These are phyloP conservation scores for Agrostemma githago DNA, from an alignment of 148 eudicot species.

Conservation along the genomic window DNA sequence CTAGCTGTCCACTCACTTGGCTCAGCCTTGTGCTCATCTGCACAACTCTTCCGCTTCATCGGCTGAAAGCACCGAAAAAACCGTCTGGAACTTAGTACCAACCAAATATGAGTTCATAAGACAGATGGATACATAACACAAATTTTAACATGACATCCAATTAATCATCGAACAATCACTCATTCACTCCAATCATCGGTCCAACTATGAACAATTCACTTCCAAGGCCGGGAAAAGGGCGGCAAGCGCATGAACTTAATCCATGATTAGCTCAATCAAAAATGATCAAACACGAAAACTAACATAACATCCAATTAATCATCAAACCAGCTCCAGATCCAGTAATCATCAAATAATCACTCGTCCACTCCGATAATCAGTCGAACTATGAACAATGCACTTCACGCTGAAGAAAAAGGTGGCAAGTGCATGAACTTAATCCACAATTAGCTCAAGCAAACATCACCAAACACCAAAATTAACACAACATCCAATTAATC, in stretches of 20 bases:
- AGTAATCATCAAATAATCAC: background rate
- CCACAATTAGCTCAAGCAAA: background rate
- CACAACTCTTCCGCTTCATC: conserved; percentile 62
- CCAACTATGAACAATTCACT: background rate
- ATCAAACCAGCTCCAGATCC: too few species aligned
- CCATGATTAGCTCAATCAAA: background rate
- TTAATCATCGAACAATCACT: background rate
- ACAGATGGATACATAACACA: background rate
- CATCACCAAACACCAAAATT: background rate
- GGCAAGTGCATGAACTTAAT: background rate
- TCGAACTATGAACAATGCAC: background rate
- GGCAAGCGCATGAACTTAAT: background rate
- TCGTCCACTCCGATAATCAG: background rate
- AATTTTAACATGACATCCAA: background rate
- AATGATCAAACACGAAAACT: background rate
- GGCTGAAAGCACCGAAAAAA: conserved; percentile 36
- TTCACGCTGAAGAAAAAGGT: background rate
- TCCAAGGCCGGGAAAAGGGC: background rate
- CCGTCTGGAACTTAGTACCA: background rate
- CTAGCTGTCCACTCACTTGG: conserved; percentile 40
- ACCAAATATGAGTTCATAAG: background rate
- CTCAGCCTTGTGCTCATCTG: conserved; percentile 44
- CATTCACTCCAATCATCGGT: background rate
- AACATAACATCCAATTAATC: background rate
- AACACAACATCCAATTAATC: background rate